Conservation (phyloP, 345 rosid genomes). For the Heritiera littoralis region DNA sequence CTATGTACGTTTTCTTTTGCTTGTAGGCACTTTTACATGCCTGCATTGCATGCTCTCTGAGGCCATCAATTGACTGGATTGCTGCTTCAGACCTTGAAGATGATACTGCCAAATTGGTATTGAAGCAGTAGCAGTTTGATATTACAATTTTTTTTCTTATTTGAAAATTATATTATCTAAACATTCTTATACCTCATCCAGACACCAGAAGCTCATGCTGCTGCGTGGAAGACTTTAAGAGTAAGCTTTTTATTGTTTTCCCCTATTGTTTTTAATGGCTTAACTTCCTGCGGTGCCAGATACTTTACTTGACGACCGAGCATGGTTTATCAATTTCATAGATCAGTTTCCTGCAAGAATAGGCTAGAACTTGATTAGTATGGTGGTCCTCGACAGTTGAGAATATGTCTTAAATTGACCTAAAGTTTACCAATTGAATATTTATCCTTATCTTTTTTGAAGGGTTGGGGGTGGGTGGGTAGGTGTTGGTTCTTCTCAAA, state of each 20-base stretch:
- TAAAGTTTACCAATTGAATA: not conserved
- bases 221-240: slow-evolving; percentile 89
- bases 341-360: not conserved
- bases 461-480: not conserved
- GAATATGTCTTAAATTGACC: not conserved
- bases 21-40: slow-evolving; percentile 95
- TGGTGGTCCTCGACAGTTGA: not conserved
- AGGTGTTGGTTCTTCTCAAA: no score
- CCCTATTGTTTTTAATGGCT: not conserved
- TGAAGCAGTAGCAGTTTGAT: slow-evolving; percentile 17
- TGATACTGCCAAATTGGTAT: slow-evolving; percentile 65
- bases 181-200: slow-evolving; percentile 33
- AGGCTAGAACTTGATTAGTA: not conserved
- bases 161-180: not conserved
- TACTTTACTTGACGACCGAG: not conserved
- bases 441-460: not conserved
- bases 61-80: slow-evolving; percentile 88
- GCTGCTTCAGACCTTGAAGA: slow-evolving; percentile 99
- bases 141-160: not conserved
- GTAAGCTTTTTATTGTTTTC: slow-evolving; percentile 36
- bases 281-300: not conserved
- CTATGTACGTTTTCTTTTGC: slow-evolving; percentile 19
- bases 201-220: slow-evolving; percentile 82
- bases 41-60: slow-evolving; percentile 80
- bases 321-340: not conserved